Evolutionary conservation across 768 basidiomycete genomes (phyloP).

Genomic region (Tricholoma hemisulphureum): DNA sequence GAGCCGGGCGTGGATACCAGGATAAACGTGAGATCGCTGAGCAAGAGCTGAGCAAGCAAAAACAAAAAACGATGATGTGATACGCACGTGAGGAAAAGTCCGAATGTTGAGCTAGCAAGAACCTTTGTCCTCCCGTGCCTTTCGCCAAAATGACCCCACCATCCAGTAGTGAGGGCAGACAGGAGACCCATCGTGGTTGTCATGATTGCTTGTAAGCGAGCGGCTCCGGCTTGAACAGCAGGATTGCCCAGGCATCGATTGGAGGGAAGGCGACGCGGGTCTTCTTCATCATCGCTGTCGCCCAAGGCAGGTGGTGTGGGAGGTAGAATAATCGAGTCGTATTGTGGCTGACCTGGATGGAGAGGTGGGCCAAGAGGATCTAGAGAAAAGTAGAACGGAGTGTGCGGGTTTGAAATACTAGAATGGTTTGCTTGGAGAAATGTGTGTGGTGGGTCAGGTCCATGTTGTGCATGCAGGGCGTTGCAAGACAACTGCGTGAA

Average conservation of each 20-base stretch:
- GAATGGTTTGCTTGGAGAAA: constrained; percentile 7
- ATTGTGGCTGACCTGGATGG: constrained; percentile 7
- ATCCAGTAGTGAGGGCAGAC: constrained; percentile 81
- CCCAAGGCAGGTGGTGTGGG: not conserved
- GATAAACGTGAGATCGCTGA: constrained; percentile 81
- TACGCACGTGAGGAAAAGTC: constrained; percentile 44
- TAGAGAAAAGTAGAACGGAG: constrained; percentile 27
- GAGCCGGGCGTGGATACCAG: constrained; percentile 72
- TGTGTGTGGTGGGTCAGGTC: constrained; percentile 36
- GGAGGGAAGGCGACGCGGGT: constrained; percentile 39
- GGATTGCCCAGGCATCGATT: constrained; percentile 43
- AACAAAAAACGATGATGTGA: constrained; percentile 5
- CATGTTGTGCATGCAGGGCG: constrained; percentile 42
- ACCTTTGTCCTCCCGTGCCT: constrained; percentile 75
- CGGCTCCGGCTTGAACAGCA: constrained; percentile 68
- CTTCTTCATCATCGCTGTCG: constrained; percentile 28
- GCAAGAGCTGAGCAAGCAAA: not conserved
- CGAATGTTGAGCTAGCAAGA: constrained; percentile 68
- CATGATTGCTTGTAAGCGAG: constrained; percentile 71
- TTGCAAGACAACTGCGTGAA: constrained; percentile 78
- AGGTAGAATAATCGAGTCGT: not conserved
- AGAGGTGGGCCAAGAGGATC: constrained; percentile 32
- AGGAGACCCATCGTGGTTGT: constrained; percentile 77
- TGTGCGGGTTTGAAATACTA: constrained; percentile 7
- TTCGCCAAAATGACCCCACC: constrained; percentile 88